Conservation (phyloP, 1,139 yeast genomes). For the Taphrina populina region DNA sequence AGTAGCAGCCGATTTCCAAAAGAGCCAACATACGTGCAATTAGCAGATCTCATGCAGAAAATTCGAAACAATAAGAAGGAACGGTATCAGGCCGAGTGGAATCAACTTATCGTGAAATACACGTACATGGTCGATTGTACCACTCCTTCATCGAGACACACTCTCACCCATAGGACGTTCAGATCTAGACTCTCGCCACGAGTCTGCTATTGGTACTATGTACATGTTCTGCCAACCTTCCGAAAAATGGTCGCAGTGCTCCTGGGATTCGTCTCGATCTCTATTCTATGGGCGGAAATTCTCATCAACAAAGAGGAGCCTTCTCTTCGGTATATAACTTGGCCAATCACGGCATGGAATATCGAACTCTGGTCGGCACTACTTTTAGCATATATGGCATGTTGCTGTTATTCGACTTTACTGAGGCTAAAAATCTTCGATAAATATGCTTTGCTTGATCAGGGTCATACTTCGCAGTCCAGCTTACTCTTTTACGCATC, state of each 20-base stretch:
- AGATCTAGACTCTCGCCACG: conserved; percentile 47
- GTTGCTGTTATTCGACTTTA: conserved; percentile 63
- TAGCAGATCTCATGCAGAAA: conserved; percentile 9
- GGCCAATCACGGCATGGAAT: conserved; percentile 46
- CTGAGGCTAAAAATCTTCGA: conserved; percentile 70
- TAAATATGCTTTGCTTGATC: conserved; percentile 68
- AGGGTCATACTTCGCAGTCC: conserved; percentile 66
- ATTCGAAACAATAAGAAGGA: conserved; percentile 18
- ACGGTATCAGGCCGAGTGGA: conserved; percentile 41
- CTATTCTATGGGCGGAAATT: conserved; percentile 69
- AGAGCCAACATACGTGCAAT: conserved; percentile 2
- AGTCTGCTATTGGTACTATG: conserved; percentile 48
- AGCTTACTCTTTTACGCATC: conserved; percentile 75
- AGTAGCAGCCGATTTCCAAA: conserved; percentile 3
- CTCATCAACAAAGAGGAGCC: conserved; percentile 46
- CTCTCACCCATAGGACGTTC: conserved; percentile 40
- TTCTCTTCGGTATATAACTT: conserved; percentile 8
- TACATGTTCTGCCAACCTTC: conserved; percentile 52
- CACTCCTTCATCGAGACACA: conserved; percentile 46
- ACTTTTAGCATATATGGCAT: conserved; percentile 64
- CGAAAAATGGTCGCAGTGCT: conserved; percentile 49
- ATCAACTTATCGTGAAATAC: conserved; percentile 46
- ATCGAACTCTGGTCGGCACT: conserved; percentile 50
- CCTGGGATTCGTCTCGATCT: conserved; percentile 53
- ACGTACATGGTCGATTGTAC: conserved; percentile 44